Conservation (phyloP, 208 protist species). For the Acanthamoeba healyi region DNA sequence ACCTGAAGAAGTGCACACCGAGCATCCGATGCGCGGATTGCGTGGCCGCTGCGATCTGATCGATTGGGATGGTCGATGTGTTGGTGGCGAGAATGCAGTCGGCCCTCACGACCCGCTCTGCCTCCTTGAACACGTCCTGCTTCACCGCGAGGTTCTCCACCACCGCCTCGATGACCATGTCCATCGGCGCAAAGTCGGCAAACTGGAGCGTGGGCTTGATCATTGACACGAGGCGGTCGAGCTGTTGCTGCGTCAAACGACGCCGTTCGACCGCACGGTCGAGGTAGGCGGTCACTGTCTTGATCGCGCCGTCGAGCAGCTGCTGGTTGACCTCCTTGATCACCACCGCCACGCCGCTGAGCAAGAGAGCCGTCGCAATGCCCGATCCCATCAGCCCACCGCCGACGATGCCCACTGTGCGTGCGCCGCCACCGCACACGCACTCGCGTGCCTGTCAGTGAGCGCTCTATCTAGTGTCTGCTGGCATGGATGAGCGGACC, state of each 20-base stretch:
- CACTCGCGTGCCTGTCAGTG: too few relatives aligned
- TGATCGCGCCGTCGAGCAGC: conserved; percentile 69
- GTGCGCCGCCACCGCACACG: background rate
- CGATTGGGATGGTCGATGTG: conserved; percentile 88
- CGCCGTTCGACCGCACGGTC: conserved; percentile 29
- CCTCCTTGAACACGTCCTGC: conserved; percentile 89
- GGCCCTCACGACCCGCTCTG: conserved; percentile 90
- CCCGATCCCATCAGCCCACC: conserved; percentile 91
- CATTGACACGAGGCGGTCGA: background rate
- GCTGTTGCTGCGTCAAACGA: conserved; percentile 69
- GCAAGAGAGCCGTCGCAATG: conserved; percentile 90
- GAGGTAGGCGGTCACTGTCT: conserved; percentile 76
- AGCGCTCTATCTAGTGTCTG: too few relatives aligned
- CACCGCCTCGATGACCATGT: conserved; percentile 84
- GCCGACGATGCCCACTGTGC: conserved; percentile 91
- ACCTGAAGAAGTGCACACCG: conserved; percentile 91
- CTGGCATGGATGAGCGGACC: conserved; percentile 27
- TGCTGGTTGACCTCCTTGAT: conserved; percentile 91
- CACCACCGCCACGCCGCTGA: conserved; percentile 86
- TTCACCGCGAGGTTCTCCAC: conserved; percentile 90
- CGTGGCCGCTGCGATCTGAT: conserved; percentile 89
- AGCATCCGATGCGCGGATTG: conserved; percentile 87
- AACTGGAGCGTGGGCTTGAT: conserved; percentile 56
- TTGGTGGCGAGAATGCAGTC: conserved; percentile 90
- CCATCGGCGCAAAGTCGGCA: conserved; percentile 61